phyloP scores from a whole-genome alignment of 371 early-diverging fungal species.

The Mucor mucedo region DNA sequence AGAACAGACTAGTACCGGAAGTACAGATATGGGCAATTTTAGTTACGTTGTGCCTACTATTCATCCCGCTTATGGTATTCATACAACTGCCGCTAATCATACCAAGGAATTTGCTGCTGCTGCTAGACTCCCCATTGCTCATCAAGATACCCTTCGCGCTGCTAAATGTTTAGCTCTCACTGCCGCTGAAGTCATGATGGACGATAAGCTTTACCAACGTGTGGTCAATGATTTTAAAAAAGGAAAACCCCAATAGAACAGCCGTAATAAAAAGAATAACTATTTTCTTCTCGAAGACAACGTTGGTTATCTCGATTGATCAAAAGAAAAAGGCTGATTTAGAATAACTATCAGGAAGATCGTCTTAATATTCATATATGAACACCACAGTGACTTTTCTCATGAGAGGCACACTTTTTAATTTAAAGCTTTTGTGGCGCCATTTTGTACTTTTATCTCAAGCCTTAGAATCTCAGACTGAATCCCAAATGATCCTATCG shows the following conservation, averaged over 20 bases:
- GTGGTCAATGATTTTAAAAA: constrained; percentile 42
- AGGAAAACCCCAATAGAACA: constrained; percentile 22
- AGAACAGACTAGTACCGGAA: constrained; percentile 50
- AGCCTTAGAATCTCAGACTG: no score
- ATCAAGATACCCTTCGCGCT: constrained; percentile 61
- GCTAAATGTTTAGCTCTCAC: constrained; percentile 45
- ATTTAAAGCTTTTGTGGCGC: no score
- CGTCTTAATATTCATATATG: no score
- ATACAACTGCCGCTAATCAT: constrained; percentile 28
- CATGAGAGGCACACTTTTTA: no score
- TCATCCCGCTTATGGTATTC: constrained; percentile 34
- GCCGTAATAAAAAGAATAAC: neutral
- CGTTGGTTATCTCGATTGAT: neutral
- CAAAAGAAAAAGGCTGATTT: neutral
- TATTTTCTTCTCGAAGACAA: neutral
- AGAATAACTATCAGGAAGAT: no score
- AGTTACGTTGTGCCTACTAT: constrained; percentile 42
- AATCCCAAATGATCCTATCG: no score
- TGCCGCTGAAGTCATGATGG: constrained; percentile 40
- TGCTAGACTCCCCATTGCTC: constrained; percentile 66
- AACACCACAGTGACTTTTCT: no score
- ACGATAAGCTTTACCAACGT: constrained; percentile 30
- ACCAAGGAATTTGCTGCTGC: constrained; percentile 61
- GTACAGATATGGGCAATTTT: constrained; percentile 81
- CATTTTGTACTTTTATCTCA: no score